Conservation (phyloP, 345 rosid species). For the Moricandia moricandioides region DNA sequence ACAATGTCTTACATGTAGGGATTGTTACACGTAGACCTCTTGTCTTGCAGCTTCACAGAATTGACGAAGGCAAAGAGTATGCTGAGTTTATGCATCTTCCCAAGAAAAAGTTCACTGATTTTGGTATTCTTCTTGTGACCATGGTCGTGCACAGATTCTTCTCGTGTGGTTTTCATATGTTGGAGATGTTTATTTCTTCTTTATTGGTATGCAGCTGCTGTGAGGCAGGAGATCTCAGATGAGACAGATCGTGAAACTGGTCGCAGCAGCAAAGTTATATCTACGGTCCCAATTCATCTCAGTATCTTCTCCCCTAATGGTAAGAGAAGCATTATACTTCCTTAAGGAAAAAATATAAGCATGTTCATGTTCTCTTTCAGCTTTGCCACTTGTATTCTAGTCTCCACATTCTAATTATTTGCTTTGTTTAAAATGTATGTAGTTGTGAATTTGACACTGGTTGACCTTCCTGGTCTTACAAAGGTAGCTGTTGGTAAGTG, state of each 20-base stretch:
- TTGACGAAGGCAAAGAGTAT: slow-evolving; percentile 88
- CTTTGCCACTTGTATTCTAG: background rate
- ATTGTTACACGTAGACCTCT: slow-evolving; percentile 97
- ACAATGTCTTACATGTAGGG: slow-evolving; percentile 51
- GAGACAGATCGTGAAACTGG: slow-evolving; percentile 99
- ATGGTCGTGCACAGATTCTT: background rate
- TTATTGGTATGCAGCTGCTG: slow-evolving; percentile 61
- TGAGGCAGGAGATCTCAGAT: slow-evolving; percentile 82
- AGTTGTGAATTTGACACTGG: slow-evolving; percentile 94
- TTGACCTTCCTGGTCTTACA: slow-evolving; percentile 97
- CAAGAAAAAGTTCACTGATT: slow-evolving; percentile 78
- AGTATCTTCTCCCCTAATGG: slow-evolving; percentile 95
- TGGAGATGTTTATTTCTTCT: slow-evolving; percentile 6
- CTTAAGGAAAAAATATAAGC: background rate
- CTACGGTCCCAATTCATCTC: slow-evolving; percentile 89
- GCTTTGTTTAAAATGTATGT: slow-evolving; percentile 21
- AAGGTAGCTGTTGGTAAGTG: slow-evolving; percentile 89
- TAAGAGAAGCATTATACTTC: slow-evolving; percentile 36
- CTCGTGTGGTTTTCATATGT: slow-evolving; percentile 7
- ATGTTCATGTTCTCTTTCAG: background rate
- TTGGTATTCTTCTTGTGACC: slow-evolving; percentile 46
- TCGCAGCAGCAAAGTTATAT: slow-evolving; percentile 68
- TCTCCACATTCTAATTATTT: background rate
- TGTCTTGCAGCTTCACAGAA: slow-evolving; percentile 89
- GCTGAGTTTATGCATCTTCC: slow-evolving; percentile 98